Evolutionary conservation across 176 grass and related monocot species (phyloP), one percentile per base, ranked within the genome.

Genomic region (Oryza australiensis): DNA sequence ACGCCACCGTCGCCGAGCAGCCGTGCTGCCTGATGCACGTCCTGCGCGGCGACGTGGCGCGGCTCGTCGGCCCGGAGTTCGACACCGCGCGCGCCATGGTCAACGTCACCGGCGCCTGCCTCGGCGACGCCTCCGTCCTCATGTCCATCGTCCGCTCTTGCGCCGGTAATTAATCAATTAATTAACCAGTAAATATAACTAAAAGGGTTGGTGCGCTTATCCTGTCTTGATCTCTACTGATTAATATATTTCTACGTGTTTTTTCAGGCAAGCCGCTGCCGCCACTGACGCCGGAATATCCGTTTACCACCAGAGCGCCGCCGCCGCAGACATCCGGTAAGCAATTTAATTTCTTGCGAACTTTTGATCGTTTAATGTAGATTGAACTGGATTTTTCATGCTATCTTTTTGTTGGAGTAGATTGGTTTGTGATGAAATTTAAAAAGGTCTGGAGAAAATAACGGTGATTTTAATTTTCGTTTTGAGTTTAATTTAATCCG

Each of bases 11-110:
- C 28, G 81, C 70, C 0, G 14, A 75, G 76, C 81, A 88, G 81
- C 81, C 81, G 63, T 88, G 87, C 87, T 88, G 87, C 64, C 81
- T 88, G 3, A 84, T 88, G 87, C 82, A 88, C 76, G 82, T 80
- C 64, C 14, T 88, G 29, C 87, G 5, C 70, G 70, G 82, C 70
- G 1, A 88, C 76, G 76, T 49, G 70, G 70, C 29, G 0, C 46
- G 22, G 70, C 82, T 88, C 38, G 23, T 88, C 63, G 87, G 87
- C n/a, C 76, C 81, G 37, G 63, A 24, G 0, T 88, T 69, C 76
- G 87, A 88, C 70, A 24, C 2, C 81, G 0, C 3, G n/a, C 87
- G 81, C 49, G 87, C 87, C 81, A 63, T 88, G 70, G 49, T 75
- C 29, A 74, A 88, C 81, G 76, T 88, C 81, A 88, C 76, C 70